Evolutionary conservation across 164 flowering plant species (phyloP), one percentile per base, ranked within the genome.

Genomic region (Vitis labrusca): DNA sequence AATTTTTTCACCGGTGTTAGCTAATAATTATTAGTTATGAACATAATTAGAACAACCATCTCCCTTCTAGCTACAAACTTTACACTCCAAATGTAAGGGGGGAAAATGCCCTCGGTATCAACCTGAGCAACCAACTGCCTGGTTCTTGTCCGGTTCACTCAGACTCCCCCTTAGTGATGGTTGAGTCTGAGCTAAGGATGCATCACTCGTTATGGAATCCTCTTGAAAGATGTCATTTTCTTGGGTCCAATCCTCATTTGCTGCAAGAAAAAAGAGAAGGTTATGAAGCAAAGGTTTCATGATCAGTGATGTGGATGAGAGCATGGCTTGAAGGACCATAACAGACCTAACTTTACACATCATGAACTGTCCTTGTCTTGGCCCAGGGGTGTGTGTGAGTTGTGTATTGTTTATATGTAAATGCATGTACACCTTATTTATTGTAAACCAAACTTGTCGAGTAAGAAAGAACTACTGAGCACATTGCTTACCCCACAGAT

Each of bases 401-500:
- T 37, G 44, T 37, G 44, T 37, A 0, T 37, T 37, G 44, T 37
- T 37, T 37, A 37, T 37, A 37, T 37, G 44, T 37, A 37, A 37
- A 37, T 37, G 44, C 44, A 23, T 23, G 27, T 23, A 23, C 27
- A 23, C 27, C 27, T 23, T 23, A 23, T 23, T 23, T 23, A 23
- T 23, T 23, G 27, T 10, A 30, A 50, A 57, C n/a, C 58, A 11
- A 55, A 23, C 2, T 23, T 23, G 27, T 23, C 27, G 0, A 37
- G 44, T 37, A 3, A 13, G 9, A 16, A 63, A 8, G 29, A 13
- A 71, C 15, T 47, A 53, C 15, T 55, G n/a, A 16, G 15, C 10
- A 48, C 19, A 10, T 49, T 63, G 57, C 55, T 72, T 54, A 74
- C 76, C 82, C 91, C 91, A 91, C 71, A 91, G 72, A 69, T 86